Base-by-base conservation (phyloP, 73 alveolate species). In the Paramecium caudatum region DNA sequence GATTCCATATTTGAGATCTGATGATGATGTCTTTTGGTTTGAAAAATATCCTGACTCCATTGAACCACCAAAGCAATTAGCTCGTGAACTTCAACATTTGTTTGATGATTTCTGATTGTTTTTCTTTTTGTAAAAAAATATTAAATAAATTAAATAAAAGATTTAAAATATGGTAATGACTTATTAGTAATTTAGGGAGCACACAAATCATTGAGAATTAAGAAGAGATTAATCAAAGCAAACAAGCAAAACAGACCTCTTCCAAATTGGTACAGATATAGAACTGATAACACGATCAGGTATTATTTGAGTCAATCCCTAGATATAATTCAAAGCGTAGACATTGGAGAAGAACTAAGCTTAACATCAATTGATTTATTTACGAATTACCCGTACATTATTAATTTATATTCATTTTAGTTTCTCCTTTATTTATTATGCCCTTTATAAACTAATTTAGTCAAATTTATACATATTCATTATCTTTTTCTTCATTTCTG, bases 311-410 rank as follows among this genome's bases (percentile, higher is more conserved):
- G 65, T n/a, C 62, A 50, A 48, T 30, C 36, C 61, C 45, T 86
- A 91, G 95, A 95, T 95, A 94, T 90, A 96, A 96, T 95, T 95
- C 99, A 34, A 96, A 96, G 94, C 95, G 98, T 85, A 96, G 99
- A 96, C 93, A 95, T 91, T 96, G 99, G 99, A 96, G 99, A 96
- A 96, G 99, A 96, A 96, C 99, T 46, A 96, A 96, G 97, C 96
- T 96, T 32, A 90, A 90, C 88, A 92, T 94, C 95, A 62, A 86
- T 65, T 86, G 93, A 86, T 74, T 65, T 65, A 43, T 55, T 55
- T 55, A 55, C 80, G 80, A 55, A 27, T 55, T 19, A 27, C 23
- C 80, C 41, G 80, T 55, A 55, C 80, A n/a, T n/a, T n/a, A n/a
- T n/a, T n/a, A n/a, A n/a, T n/a, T n/a, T n/a, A n/a, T n/a, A n/a